phyloP scores from a whole-genome alignment of 768 basidiomycete genomes.

The Rubroboletus pulcherrimus region DNA sequence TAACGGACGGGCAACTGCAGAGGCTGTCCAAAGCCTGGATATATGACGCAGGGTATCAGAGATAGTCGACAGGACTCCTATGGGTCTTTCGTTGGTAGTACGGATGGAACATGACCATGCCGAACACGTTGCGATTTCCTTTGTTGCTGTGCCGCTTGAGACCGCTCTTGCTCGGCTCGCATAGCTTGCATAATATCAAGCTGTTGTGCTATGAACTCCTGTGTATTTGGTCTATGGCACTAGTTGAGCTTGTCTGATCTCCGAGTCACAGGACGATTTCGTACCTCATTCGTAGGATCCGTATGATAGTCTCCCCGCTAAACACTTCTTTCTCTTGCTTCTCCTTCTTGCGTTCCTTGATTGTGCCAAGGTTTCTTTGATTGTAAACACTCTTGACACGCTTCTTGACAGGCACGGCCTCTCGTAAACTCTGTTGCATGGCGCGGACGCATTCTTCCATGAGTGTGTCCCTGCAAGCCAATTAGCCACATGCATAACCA shows the following conservation, averaged over 20 bases:
- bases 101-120: constrained; percentile 24
- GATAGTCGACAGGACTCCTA: constrained; percentile 7
- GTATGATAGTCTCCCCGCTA: constrained; percentile 85
- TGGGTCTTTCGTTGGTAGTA: constrained; percentile 27
- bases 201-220: constrained; percentile 87
- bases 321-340: constrained; percentile 72
- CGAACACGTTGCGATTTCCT: constrained; percentile 56
- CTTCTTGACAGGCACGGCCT: constrained; percentile 74
- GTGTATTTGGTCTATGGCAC: constrained; percentile 60
- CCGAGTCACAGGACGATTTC: constrained; percentile 9
- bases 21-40: constrained; percentile 15
- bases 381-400: constrained; percentile 90
- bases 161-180: constrained; percentile 76
- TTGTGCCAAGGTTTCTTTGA: constrained; percentile 94
- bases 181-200: constrained; percentile 77
- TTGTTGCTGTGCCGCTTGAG: constrained; percentile 56
- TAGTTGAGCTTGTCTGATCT: constrained; percentile 2
- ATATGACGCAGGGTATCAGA: constrained; percentile 26
- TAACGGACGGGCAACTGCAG: not conserved
- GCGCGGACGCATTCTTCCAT: constrained; percentile 96
- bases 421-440: constrained; percentile 84
- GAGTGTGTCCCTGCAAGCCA: constrained; percentile 56
- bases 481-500: constrained; percentile 6
- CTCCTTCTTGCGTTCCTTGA: constrained; percentile 89
- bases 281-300: constrained; percentile 94